Conservation (phyloP, 306 rosid species). For the Boehmeria nivea region DNA sequence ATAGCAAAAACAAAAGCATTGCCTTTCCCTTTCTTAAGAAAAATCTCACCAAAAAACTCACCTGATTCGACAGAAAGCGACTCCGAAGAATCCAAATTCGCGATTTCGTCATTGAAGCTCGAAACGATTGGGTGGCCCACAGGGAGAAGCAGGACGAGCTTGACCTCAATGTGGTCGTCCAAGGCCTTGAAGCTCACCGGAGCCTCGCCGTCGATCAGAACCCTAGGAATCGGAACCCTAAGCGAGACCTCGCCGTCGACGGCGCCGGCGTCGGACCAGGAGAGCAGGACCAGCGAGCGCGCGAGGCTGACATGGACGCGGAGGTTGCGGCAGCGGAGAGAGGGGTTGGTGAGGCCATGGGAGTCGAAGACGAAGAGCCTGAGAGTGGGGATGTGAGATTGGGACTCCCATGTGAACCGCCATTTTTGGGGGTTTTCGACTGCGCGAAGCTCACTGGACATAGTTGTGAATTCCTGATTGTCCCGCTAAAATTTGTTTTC, state of each 20-base stretch:
- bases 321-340: slow-evolving; percentile 49
- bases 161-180: slow-evolving; percentile 68
- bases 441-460: slow-evolving; percentile 1
- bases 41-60: no score
- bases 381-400: slow-evolving; percentile 66
- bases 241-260: slow-evolving; percentile 31
- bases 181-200: slow-evolving; percentile 45
- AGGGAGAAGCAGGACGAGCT: slow-evolving; percentile 75
- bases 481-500: no score
- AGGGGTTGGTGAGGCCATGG: slow-evolving; percentile 38
- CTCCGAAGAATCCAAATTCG: slow-evolving; percentile 15
- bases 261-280: slow-evolving; percentile 31
- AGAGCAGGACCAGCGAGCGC: slow-evolving; percentile 35
- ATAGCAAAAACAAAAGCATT: not conserved
- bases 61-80: slow-evolving; percentile 56
- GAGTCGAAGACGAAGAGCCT: slow-evolving; percentile 58
- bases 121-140: slow-evolving; percentile 61
- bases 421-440: slow-evolving; percentile 31
- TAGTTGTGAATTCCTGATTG: not conserved
- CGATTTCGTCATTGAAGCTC: slow-evolving; percentile 25
- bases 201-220: slow-evolving; percentile 56
- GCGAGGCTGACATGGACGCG: slow-evolving; percentile 36
- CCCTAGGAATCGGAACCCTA: slow-evolving; percentile 69
- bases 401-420: slow-evolving; percentile 91
- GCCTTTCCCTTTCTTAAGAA: not conserved